These are phyloP conservation scores for Termitomyces sp. DNA, from an alignment of 768 basidiomycete species.

Conservation along the genomic window DNA sequence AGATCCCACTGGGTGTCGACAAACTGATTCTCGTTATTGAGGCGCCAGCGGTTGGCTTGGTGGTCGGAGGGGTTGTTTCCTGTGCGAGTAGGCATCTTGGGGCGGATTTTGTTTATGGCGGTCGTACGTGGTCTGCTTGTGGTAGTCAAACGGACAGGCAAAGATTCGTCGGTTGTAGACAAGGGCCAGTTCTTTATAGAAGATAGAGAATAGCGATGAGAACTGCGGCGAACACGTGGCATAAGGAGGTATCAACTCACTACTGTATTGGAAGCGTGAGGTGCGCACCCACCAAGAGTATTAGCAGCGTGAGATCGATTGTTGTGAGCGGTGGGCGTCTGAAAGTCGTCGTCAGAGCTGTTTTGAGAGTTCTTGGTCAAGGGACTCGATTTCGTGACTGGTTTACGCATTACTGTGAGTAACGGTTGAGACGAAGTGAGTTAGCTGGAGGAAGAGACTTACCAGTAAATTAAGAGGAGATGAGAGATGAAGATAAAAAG, in stretches of 20 bases:
- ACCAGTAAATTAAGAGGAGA: slow-evolving; percentile 41
- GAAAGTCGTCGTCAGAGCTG: slow-evolving; percentile 30
- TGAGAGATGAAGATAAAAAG: slow-evolving; percentile 21
- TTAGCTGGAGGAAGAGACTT: slow-evolving; percentile 20
- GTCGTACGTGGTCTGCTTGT: slow-evolving; percentile 27
- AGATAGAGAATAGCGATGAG: slow-evolving; percentile 14
- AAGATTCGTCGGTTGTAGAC: slow-evolving; percentile 33
- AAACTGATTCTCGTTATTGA: slow-evolving; percentile 60
- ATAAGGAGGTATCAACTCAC: slow-evolving; percentile 25
- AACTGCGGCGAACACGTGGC: slow-evolving; percentile 32
- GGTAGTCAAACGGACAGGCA: slow-evolving; percentile 29
- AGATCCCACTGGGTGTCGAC: slow-evolving; percentile 69
- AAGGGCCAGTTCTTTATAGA: slow-evolving; percentile 44
- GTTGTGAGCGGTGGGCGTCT: slow-evolving; percentile 30
- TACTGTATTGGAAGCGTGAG: slow-evolving; percentile 46
- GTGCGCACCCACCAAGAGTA: slow-evolving; percentile 46
- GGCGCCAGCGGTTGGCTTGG: slow-evolving; percentile 55
- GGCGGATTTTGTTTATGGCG: slow-evolving; percentile 33
- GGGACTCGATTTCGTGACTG: slow-evolving; percentile 48
- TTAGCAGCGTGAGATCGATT: slow-evolving; percentile 29
- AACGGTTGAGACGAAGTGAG: slow-evolving; percentile 22
- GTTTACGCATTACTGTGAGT: slow-evolving; percentile 62
- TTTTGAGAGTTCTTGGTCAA: slow-evolving; percentile 41
- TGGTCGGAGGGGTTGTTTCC: slow-evolving; percentile 37
- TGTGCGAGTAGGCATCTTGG: slow-evolving; percentile 46